phyloP scores from a whole-genome alignment of 2,329 filamentous ascomycete genomes.

The Tolypocladium amazonense region DNA sequence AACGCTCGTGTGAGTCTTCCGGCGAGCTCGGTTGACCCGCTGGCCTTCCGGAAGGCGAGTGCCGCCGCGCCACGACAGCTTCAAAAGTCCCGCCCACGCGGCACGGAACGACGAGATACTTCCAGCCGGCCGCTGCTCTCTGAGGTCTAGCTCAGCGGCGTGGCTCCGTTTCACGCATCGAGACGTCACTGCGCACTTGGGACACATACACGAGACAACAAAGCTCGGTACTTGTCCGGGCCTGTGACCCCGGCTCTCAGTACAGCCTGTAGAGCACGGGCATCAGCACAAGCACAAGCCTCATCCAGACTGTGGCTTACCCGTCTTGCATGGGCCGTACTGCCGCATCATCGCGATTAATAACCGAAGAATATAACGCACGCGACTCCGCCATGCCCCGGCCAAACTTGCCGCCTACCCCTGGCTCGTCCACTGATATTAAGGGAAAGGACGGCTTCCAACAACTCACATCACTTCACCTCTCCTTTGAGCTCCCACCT shows the following conservation, averaged over 20 bases:
- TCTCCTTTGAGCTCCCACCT: slow-evolving; percentile 65
- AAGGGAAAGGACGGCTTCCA: slow-evolving; percentile 57
- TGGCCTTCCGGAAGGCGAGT: not conserved
- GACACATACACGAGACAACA: not conserved
- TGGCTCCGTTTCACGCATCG: not conserved
- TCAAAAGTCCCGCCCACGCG: not conserved
- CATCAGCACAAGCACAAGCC: not conserved
- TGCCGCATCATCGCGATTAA: not conserved
- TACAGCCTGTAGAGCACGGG: not conserved
- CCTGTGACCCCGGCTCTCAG: not conserved
- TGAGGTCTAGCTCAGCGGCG: not conserved
- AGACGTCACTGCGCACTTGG: not conserved
- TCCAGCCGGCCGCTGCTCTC: not conserved
- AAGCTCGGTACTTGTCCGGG: not conserved
- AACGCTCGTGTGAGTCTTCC: slow-evolving; percentile 1
- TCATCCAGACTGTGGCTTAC: not conserved
- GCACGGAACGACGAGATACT: not conserved
- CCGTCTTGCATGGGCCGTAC: not conserved
- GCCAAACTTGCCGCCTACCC: slow-evolving; percentile 52
- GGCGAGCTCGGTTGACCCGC: not conserved
- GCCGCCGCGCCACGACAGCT: not conserved
- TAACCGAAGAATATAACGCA: not conserved
- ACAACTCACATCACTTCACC: slow-evolving; percentile 50
- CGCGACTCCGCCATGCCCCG: slow-evolving; percentile 18
- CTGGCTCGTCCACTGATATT: slow-evolving; percentile 71